phyloP scores from a whole-genome alignment of 176 grass and related monocot species.

The Canna indica region DNA sequence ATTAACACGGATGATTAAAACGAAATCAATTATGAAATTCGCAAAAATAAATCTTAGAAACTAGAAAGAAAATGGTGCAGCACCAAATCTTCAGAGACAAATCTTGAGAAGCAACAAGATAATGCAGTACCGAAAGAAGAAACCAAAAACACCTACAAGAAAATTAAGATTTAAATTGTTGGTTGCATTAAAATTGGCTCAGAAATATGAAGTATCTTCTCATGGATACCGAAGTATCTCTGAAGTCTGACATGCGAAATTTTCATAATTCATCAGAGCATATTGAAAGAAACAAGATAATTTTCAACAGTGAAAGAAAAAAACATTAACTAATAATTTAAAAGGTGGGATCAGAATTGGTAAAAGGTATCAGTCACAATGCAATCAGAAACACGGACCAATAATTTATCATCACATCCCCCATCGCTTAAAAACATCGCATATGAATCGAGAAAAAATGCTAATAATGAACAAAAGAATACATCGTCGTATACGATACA shows the following conservation, averaged over 20 bases:
- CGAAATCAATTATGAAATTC: no score
- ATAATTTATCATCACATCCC: conserved; percentile 49
- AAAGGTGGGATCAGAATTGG: conserved; percentile 24
- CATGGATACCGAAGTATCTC: conserved; percentile 47
- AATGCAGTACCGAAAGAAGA: no score
- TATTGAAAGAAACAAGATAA: not conserved
- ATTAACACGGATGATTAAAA: no score
- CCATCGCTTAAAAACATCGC: no score
- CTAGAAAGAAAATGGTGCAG: no score
- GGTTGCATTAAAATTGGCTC: no score
- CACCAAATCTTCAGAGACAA: no score
- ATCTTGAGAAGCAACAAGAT: no score
- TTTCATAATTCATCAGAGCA: conserved; percentile 42
- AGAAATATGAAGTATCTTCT: conserved; percentile 38
- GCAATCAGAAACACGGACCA: conserved; percentile 73
- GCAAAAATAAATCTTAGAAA: no score
- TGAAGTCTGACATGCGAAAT: conserved; percentile 66
- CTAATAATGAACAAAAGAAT: not conserved
- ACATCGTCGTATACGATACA: not conserved
- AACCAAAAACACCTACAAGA: no score
- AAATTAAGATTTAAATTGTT: no score
- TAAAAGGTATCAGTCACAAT: conserved; percentile 36
- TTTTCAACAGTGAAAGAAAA: not conserved
- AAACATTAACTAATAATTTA: not conserved
- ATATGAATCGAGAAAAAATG: no score